Evolutionary conservation across 768 basidiomycete genomes (phyloP), one percentile per base, ranked within the genome.

Genomic region (Collybia sordida): DNA sequence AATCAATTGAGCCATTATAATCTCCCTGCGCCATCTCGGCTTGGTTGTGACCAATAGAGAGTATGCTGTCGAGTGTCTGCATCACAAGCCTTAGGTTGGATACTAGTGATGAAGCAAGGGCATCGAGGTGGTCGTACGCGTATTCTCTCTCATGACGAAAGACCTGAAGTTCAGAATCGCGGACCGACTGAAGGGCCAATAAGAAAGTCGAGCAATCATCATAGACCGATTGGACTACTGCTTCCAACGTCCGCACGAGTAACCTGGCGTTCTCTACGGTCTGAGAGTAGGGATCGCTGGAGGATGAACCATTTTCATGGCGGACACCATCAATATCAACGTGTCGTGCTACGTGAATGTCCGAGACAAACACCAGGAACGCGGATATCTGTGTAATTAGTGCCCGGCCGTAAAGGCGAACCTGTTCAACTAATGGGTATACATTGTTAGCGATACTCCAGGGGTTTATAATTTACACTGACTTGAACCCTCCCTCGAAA

Each of bases 271-370:
- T 82, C 39, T 83, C 82, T 2, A 93, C 85, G 17, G 83, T 82
- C 54, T 82, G 77, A 12, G 73, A 61, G 61, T 90, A 92, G 27
- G 72, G 62, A 17, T 78, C 71, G 55, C 80, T 79, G 19, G 72
- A 61, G 6, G 75, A 64, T 12, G 72, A 61, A 8, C 69, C 71
- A 1, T 73, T 68, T 23, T 81, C 77, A 52, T 78, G 73, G 22
- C 73, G 74, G 53, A 88, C 77, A 14, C 86, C 88, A 56, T 93
- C 89, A 50, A 94, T 81, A 62, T 94, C 93, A 52, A 95, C 83
- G 63, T 86, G 82, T 24, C 83, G 80, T 17, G 90, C 90, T 46
- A 95, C 67, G 64, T 93, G 85, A 52, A 93, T 77, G 54, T 90
- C 83, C 19, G 81, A 78, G 31, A 86, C 74, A 42, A 80, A 75